Evolutionary conservation across 2,329 filamentous ascomycete genomes (phyloP).

Genomic region (Aspergillus sclerotialis): DNA sequence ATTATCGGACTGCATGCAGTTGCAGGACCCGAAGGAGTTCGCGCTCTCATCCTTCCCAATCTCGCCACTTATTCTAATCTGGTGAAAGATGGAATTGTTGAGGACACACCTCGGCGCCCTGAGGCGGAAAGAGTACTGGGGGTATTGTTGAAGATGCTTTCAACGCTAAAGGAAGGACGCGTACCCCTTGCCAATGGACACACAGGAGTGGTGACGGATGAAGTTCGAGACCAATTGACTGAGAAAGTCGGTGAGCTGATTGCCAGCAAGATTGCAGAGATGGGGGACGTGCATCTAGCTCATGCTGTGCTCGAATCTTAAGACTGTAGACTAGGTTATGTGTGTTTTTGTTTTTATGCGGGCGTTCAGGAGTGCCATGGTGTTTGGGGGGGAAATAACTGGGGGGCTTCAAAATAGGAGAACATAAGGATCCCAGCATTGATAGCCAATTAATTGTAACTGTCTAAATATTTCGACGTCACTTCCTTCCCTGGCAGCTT

Average conservation of each 20-base stretch:
- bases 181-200: conserved; percentile 34
- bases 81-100: conserved; percentile 48
- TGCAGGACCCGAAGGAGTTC: conserved; percentile 61
- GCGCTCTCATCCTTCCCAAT: conserved; percentile 59
- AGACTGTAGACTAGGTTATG: conserved; percentile 2
- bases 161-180: conserved; percentile 45
- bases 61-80: conserved; percentile 57
- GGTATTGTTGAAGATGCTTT: conserved; percentile 51
- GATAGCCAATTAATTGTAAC: too few relatives aligned
- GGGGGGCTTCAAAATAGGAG: too few relatives aligned
- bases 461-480: too few relatives aligned
- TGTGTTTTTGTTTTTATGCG: conserved; percentile 1
- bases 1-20: conserved; percentile 72
- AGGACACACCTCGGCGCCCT: conserved; percentile 44
- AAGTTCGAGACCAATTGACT: conserved; percentile 29
- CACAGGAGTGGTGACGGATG: conserved; percentile 27
- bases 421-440: too few relatives aligned
- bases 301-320: conserved; percentile 30
- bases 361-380: too few relatives aligned
- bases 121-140: conserved; percentile 56
- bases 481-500: neutral
- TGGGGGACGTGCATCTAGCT: conserved; percentile 33
- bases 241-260: conserved; percentile 38
- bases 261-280: conserved; percentile 34
- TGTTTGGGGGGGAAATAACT: too few relatives aligned